Conservation (phyloP, 345 rosid genomes). For the Brassica juncea region DNA sequence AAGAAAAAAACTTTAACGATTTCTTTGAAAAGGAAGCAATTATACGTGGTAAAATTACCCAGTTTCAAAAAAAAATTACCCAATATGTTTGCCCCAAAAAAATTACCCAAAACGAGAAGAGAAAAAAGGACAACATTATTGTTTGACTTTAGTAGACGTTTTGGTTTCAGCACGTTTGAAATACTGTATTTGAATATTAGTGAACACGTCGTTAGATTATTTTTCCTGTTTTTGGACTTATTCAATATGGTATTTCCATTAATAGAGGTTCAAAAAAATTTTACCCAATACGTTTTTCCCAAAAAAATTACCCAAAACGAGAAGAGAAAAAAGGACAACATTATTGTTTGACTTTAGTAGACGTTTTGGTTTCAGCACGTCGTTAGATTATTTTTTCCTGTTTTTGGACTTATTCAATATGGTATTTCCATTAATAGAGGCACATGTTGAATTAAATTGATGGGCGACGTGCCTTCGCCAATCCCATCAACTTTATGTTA, state of each 20-base stretch:
- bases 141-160: background rate
- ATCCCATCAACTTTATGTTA: slow-evolving; percentile 20
- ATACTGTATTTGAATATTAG: background rate
- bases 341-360: background rate
- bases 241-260: slow-evolving; percentile 12
- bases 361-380: slow-evolving; percentile 5
- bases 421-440: slow-evolving; percentile 25
- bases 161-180: slow-evolving; percentile 28
- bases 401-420: slow-evolving; percentile 7
- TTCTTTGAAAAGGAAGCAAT: background rate
- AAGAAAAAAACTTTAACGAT: background rate
- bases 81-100: too few species aligned
- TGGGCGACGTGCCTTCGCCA: slow-evolving; percentile 25
- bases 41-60: background rate
- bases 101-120: background rate
- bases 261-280: background rate
- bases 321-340: too few species aligned
- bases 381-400: slow-evolving; percentile 27
- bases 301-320: too few species aligned
- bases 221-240: slow-evolving; percentile 17
- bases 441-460: slow-evolving; percentile 30
- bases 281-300: too few species aligned
- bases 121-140: background rate
- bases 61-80: too few species aligned
- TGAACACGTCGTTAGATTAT: slow-evolving; percentile 24